Percentiles rank a stretch among this genome's conserved stretches.
Conservation (phyloP, 1,284 basidiomycete genomes). For the Ceratobasidium papillatum region DNA sequence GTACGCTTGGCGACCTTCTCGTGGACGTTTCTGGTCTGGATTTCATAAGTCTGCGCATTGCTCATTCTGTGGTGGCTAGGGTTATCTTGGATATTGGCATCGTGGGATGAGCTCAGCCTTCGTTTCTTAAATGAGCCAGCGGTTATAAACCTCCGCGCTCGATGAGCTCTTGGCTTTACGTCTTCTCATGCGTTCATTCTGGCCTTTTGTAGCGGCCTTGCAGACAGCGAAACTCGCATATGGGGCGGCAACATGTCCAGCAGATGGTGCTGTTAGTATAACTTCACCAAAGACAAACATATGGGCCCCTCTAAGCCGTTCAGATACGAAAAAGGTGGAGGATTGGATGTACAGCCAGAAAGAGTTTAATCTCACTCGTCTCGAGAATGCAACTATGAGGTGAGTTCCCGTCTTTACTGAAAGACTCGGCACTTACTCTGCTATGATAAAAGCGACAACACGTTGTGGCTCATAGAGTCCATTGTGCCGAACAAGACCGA, state of each 20-base stretch:
- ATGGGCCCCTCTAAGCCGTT: constrained; percentile 32
- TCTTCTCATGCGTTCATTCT: neutral
- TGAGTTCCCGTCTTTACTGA: neutral
- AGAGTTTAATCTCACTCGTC: constrained; percentile 35
- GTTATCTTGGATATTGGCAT: neutral
- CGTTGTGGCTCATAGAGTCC: constrained; percentile 60
- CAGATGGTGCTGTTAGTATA: constrained; percentile 15
- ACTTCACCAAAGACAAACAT: constrained; percentile 34
- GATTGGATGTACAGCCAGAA: constrained; percentile 36
- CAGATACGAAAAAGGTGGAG: constrained; percentile 27
- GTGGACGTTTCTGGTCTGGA: neutral
- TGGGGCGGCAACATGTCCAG: constrained; percentile 16
- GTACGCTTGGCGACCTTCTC: neutral
- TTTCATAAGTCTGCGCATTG: neutral
- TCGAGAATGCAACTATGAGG: constrained; percentile 36
- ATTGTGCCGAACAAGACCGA: constrained; percentile 61
- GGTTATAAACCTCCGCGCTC: neutral
- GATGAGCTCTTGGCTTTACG: neutral
- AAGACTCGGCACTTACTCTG: neutral
- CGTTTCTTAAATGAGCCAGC: neutral
- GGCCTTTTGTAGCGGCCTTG: constrained; percentile 1
- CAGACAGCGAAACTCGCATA: neutral
- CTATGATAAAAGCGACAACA: constrained; percentile 57
- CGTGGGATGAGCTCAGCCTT: neutral
- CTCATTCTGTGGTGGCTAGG: neutral